phyloP scores from a whole-genome alignment of 441 rosid species.

The Pelargonium cotyledonis region DNA sequence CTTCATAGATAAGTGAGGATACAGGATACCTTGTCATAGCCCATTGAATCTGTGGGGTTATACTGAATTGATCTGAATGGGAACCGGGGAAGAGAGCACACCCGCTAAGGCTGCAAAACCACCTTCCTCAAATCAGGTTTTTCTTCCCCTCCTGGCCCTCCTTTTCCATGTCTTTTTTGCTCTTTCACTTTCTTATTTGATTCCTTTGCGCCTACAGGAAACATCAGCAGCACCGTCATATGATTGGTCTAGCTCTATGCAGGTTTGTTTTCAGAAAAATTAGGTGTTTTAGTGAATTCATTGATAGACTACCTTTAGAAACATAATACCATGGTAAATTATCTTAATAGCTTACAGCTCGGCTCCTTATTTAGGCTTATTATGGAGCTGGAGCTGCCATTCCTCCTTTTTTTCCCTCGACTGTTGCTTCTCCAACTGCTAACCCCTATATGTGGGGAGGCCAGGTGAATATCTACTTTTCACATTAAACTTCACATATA shows the following conservation, averaged over 20 bases:
- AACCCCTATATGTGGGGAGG: constrained; percentile 89
- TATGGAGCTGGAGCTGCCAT: constrained; percentile 85
- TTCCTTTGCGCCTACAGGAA: constrained; percentile 41
- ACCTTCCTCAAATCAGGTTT: constrained; percentile 66
- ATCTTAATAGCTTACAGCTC: constrained; percentile 21
- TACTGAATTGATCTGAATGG: constrained; percentile 34
- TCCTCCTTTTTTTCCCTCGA: constrained; percentile 76
- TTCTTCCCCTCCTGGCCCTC: not conserved
- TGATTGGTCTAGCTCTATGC: constrained; percentile 91
- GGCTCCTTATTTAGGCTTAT: constrained; percentile 59
- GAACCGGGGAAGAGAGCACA: constrained; percentile 70
- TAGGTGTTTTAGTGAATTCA: constrained; percentile 6
- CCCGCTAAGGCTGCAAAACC: constrained; percentile 68
- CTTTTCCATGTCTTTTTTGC: not conserved
- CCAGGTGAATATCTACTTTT: constrained; percentile 50
- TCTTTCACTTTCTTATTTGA: constrained; percentile 6
- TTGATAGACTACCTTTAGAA: not conserved
- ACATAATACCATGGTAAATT: not conserved
- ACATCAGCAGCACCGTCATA: constrained; percentile 56
- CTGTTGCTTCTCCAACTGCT: constrained; percentile 81
- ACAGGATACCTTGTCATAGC: constrained; percentile 12
- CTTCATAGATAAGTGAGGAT: constrained; percentile 24
- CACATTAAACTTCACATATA: not conserved
- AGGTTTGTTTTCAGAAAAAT: constrained; percentile 38
- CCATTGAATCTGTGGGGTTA: constrained; percentile 16